Evolutionary conservation across 169 alveolate species (phyloP).

Genomic region (Eimeria sp.): DNA sequence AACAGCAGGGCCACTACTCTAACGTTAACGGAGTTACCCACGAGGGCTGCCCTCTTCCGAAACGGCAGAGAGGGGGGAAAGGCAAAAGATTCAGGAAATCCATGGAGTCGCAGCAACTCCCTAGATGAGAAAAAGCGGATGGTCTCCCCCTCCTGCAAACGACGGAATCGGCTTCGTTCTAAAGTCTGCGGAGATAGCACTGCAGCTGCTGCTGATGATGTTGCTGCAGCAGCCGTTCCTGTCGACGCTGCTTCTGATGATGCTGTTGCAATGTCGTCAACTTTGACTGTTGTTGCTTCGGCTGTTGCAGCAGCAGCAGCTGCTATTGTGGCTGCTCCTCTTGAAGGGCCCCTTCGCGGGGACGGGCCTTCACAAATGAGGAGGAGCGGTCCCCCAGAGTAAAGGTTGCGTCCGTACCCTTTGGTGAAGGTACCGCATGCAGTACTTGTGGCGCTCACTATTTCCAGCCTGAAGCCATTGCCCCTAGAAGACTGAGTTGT

Average conservation of each 20-base stretch:
- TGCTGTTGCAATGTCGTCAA: slow-evolving; percentile 3
- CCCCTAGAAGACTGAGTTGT: not conserved
- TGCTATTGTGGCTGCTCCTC: slow-evolving; percentile 26
- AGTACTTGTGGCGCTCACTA: slow-evolving; percentile 84
- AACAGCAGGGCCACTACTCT: slow-evolving; percentile 87
- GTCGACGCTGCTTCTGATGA: not conserved
- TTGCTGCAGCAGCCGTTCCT: slow-evolving; percentile 30
- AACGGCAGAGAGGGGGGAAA: slow-evolving; percentile 83
- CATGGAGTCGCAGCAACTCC: slow-evolving; percentile 88
- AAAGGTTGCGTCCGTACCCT: slow-evolving; percentile 86
- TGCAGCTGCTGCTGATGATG: slow-evolving; percentile 50
- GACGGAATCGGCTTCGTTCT: slow-evolving; percentile 31
- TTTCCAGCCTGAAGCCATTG: slow-evolving; percentile 86
- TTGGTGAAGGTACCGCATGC: slow-evolving; percentile 90
- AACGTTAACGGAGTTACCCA: slow-evolving; percentile 90
- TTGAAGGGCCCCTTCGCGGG: not conserved
- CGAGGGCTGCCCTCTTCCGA: slow-evolving; percentile 83
- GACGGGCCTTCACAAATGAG: not conserved
- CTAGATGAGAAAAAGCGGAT: slow-evolving; percentile 87
- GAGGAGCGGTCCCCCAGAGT: slow-evolving; percentile 80
- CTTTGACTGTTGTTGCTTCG: not conserved
- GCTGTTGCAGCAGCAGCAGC: slow-evolving; percentile 15
- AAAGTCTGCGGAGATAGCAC: not conserved
- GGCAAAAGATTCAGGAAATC: slow-evolving; percentile 86
- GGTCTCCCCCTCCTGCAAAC: slow-evolving; percentile 4